Evolutionary conservation across 2,329 filamentous ascomycete species (phyloP).

Genomic region (Meredithiella fracta): DNA sequence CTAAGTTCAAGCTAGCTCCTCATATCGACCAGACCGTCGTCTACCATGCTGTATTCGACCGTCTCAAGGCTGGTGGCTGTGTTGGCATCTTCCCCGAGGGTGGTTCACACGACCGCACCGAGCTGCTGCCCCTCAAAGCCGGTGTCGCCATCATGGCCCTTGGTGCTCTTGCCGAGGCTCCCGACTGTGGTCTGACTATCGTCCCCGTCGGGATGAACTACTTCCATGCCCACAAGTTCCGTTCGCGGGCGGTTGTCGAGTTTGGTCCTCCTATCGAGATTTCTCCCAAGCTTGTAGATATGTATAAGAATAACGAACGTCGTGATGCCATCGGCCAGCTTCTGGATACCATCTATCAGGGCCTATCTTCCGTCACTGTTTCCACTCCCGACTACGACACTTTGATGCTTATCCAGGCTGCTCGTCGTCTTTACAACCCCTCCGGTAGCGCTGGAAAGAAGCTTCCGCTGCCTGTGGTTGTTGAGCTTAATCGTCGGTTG

Average conservation of each 20-base stretch:
- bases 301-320: constrained; percentile 69
- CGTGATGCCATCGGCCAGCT: constrained; percentile 75
- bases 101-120: constrained; percentile 85
- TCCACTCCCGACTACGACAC: constrained; percentile 91
- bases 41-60: constrained; percentile 81
- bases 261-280: constrained; percentile 85
- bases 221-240: constrained; percentile 97
- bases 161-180: constrained; percentile 69
- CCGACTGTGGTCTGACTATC: constrained; percentile 79
- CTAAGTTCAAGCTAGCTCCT: constrained; percentile 72
- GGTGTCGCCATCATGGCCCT: constrained; percentile 97
- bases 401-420: constrained; percentile 90
- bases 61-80: constrained; percentile 67
- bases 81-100: constrained; percentile 96
- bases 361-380: constrained; percentile 75
- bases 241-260: constrained; percentile 86
- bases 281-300: constrained; percentile 62
- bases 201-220: constrained; percentile 99
- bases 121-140: constrained; percentile 82
- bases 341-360: constrained; percentile 72
- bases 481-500: constrained; percentile 83
- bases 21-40: constrained; percentile 90
- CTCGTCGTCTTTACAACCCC: constrained; percentile 80
- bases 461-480: constrained; percentile 75
- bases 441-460: constrained; percentile 57